Evolutionary conservation across 2,329 filamentous ascomycete genomes (phyloP).

Genomic region (Cercospora citrullina): DNA sequence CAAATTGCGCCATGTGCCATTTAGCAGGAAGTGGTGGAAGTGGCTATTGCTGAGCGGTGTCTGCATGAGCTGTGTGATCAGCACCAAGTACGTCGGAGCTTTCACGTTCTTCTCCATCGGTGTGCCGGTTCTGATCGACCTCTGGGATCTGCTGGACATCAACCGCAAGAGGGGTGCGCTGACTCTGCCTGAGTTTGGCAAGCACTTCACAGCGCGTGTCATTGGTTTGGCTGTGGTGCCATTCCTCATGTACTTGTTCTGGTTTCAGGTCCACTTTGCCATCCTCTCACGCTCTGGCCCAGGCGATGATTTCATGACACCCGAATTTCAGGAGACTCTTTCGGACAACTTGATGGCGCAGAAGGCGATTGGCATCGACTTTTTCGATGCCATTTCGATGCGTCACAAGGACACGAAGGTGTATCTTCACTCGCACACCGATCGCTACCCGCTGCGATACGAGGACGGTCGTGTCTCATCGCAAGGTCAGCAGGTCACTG

Average conservation of each 20-base stretch:
- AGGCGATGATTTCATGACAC: conserved; percentile 98
- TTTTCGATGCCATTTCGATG: conserved; percentile 83
- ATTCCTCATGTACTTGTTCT: conserved; percentile 98
- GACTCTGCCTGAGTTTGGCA: conserved; percentile 73
- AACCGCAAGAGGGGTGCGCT: conserved; percentile 82
- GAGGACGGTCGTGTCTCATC: conserved; percentile 97
- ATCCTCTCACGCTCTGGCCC: conserved; percentile 86
- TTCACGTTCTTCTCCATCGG: conserved; percentile 98
- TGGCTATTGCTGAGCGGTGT: conserved; percentile 96
- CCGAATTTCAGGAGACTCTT: conserved; percentile 95
- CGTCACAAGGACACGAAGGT: conserved; percentile 97
- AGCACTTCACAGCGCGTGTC: conserved; percentile 87
- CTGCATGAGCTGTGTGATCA: conserved; percentile 93
- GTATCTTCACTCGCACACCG: conserved; percentile 89
- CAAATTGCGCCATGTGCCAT: conserved; percentile 85
- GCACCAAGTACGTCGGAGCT: conserved; percentile 93
- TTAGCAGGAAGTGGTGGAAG: conserved; percentile 98
- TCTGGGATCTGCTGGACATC: conserved; percentile 92
- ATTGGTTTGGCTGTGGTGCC: conserved; percentile 85
- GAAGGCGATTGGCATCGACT: conserved; percentile 82
- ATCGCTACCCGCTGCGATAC: conserved; percentile 88
- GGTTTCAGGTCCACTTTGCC: conserved; percentile 99
- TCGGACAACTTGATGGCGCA: conserved; percentile 92
- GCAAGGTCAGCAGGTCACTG: conserved; percentile 95
- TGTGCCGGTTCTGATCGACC: conserved; percentile 86